Evolutionary conservation across 2,329 filamentous ascomycete genomes (phyloP).

Genomic region (Cordyceps cateniannulata): DNA sequence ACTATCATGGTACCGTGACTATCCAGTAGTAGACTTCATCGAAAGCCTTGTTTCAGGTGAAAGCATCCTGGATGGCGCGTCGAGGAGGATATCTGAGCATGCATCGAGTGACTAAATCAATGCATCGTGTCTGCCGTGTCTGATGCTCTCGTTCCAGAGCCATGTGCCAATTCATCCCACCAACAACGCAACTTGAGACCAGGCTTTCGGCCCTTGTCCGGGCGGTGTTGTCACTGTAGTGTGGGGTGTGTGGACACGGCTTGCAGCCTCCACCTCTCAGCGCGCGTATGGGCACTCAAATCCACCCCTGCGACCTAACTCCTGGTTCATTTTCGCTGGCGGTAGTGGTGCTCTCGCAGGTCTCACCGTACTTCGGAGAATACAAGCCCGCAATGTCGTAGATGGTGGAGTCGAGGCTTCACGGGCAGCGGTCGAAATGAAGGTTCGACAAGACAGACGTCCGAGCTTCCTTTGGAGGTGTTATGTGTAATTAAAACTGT

Average conservation of each 20-base stretch:
- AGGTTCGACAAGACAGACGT: background rate
- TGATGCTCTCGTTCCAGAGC: background rate
- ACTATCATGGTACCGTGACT: too few species aligned
- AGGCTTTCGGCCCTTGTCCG: constrained; percentile 11
- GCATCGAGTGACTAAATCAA: background rate
- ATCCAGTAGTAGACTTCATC: background rate
- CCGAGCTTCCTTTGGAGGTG: background rate
- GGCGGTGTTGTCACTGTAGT: background rate
- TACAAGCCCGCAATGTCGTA: background rate
- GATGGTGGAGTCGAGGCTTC: background rate
- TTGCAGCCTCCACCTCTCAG: background rate
- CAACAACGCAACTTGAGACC: constrained; percentile 1
- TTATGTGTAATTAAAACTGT: background rate
- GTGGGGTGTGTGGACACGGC: constrained; percentile 2
- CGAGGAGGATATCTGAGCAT: background rate
- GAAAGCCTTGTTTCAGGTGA: background rate
- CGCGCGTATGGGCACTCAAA: background rate
- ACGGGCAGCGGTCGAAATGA: background rate
- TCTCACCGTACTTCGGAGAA: background rate
- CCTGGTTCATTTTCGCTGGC: constrained; percentile 7
- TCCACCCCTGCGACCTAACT: background rate
- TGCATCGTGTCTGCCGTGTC: background rate
- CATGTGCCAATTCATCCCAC: constrained; percentile 1
- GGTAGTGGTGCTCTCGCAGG: background rate
- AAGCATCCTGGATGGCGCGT: background rate